phyloP scores from a whole-genome alignment of 768 basidiomycete genomes.

The Postia placenta region DNA sequence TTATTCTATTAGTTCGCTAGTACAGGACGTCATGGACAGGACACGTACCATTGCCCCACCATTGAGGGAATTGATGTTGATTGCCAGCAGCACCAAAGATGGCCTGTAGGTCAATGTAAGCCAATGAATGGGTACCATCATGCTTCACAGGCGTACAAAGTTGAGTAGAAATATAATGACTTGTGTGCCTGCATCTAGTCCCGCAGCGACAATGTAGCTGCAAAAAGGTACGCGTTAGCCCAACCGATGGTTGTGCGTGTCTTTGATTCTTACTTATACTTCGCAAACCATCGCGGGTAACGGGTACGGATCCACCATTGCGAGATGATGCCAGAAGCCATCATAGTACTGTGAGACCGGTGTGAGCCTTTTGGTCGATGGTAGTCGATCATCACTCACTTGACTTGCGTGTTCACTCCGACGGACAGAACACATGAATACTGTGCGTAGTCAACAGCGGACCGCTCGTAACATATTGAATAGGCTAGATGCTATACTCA shows the following conservation, averaged over 20 bases:
- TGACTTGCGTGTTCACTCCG: slow-evolving; percentile 51
- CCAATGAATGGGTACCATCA: slow-evolving; percentile 7
- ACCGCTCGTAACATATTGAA: not conserved
- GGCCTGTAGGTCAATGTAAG: slow-evolving; percentile 19
- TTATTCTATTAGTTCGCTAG: not conserved
- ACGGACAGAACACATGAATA: slow-evolving; percentile 41
- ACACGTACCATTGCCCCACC: slow-evolving; percentile 23
- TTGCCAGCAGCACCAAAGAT: slow-evolving; percentile 23
- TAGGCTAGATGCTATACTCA: not conserved
- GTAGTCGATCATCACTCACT: slow-evolving; percentile 10
- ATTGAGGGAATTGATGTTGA: slow-evolving; percentile 20
- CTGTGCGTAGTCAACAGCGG: slow-evolving; percentile 9
- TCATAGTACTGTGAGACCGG: slow-evolving; percentile 27
- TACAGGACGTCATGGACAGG: not conserved
- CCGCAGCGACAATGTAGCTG: slow-evolving; percentile 35
- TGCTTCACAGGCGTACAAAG: slow-evolving; percentile 22
- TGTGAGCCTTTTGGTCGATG: not conserved
- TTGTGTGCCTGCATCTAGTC: slow-evolving; percentile 33
- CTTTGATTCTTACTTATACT: slow-evolving; percentile 4
- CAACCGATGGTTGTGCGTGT: not conserved
- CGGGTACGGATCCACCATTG: slow-evolving; percentile 37
- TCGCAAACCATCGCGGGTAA: slow-evolving; percentile 33
- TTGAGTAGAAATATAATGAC: slow-evolving; percentile 31
- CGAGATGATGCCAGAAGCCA: slow-evolving; percentile 38
- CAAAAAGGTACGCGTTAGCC: not conserved